Evolutionary conservation across 1,284 basidiomycete genomes (phyloP).

Genomic region (Fereydounia khargensis): DNA sequence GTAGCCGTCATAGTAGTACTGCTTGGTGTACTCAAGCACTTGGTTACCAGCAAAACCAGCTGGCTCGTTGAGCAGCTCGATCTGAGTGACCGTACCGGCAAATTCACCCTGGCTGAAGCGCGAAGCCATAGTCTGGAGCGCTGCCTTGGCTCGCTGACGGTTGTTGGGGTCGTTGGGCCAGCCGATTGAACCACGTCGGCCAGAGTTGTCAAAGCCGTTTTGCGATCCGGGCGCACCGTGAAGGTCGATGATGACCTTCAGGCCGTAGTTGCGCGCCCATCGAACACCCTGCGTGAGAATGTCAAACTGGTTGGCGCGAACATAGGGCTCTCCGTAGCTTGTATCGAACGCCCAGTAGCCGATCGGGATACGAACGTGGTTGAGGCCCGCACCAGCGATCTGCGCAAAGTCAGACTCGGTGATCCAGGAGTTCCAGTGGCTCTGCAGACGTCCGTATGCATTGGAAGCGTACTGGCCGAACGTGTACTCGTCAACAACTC

Average conservation of each 20-base stretch:
- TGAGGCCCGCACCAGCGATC: slow-evolving; percentile 60
- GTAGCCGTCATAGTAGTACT: slow-evolving; percentile 36
- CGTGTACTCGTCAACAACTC: slow-evolving; percentile 76
- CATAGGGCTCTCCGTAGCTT: slow-evolving; percentile 75
- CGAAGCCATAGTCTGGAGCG: slow-evolving; percentile 65
- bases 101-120: slow-evolving; percentile 36
- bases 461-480: slow-evolving; percentile 65
- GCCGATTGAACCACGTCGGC: slow-evolving; percentile 66
- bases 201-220: slow-evolving; percentile 63
- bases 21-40: slow-evolving; percentile 22
- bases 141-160: slow-evolving; percentile 68
- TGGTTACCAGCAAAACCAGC: slow-evolving; percentile 24
- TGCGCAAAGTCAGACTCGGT: slow-evolving; percentile 72
- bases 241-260: slow-evolving; percentile 80
- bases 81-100: slow-evolving; percentile 43
- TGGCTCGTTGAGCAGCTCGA: slow-evolving; percentile 54
- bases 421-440: slow-evolving; percentile 79
- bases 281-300: slow-evolving; percentile 66
- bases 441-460: slow-evolving; percentile 26
- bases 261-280: slow-evolving; percentile 74
- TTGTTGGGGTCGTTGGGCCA: slow-evolving; percentile 73
- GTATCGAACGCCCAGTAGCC: slow-evolving; percentile 91
- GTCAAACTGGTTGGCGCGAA: slow-evolving; percentile 70
- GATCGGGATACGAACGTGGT: slow-evolving; percentile 83
- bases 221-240: slow-evolving; percentile 60